phyloP scores from a whole-genome alignment of 768 basidiomycete genomes.

The Suillus subaureus region DNA sequence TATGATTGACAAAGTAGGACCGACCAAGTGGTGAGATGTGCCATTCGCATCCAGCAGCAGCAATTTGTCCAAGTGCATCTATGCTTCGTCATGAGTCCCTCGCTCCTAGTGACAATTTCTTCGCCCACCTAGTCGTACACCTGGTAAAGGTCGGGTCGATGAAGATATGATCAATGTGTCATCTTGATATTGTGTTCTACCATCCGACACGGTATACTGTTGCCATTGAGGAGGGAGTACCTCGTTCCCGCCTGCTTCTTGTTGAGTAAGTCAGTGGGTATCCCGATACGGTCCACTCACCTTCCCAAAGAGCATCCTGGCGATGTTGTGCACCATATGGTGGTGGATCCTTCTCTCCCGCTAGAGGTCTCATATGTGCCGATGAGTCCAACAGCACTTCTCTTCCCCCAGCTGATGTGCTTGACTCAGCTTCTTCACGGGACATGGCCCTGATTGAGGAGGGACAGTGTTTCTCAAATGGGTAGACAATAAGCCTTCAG shows the following conservation, averaged over 20 bases:
- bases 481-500: not conserved
- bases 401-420: not conserved
- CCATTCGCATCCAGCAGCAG: constrained; percentile 3
- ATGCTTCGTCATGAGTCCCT: not conserved
- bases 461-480: not conserved
- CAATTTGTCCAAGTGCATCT: not conserved
- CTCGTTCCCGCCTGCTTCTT: not conserved
- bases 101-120: too few species aligned
- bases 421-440: not conserved
- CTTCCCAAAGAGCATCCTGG: not conserved
- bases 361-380: not conserved
- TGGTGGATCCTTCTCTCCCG: not conserved
- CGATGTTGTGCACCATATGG: constrained; percentile 1
- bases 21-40: not conserved
- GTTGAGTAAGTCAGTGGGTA: not conserved
- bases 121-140: not conserved
- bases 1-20: constrained; percentile 4
- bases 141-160: not conserved
- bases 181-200: not conserved
- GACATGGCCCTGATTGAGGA: not conserved
- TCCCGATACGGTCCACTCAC: not conserved
- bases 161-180: not conserved
- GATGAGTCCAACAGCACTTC: not conserved
- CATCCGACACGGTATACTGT: too few species aligned
- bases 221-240: not conserved